Base-by-base conservation (phyloP, 2,329 filamentous ascomycete species). In the Aspergillus bombycis region DNA sequence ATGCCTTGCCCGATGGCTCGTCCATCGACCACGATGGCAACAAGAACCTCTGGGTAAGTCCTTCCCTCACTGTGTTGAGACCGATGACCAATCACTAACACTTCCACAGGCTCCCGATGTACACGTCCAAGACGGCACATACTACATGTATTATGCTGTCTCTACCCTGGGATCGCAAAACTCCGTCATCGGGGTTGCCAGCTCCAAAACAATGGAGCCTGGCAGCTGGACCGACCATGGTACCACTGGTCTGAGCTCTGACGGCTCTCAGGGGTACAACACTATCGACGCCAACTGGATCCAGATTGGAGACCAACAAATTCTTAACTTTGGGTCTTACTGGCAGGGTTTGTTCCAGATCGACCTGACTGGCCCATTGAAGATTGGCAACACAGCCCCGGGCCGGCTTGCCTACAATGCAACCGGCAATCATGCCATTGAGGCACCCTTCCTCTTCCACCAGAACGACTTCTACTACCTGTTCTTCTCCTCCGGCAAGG, bases 271-370 rank as follows among this genome's bases (percentile, higher is more conserved):
- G 58, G 62, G 74, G 11, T 89, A 86, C 77, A 89, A 88, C 68
- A 83, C 85, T 58, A 88, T 92, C 69, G 90, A 89, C 70, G 77
- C 82, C 11, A 86, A 85, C 68, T 77, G 88, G 43, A 75, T 87
- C 65, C 70, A 76, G 32, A 79, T 78, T 12, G 77, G 75, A 59
- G 71, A 66, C 46, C 71, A 67, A 11, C 82, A 82, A 67, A 81
- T 82, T 62, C 76, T 89, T 67, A 86, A 82, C 65, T 92, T 90
- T 64, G 90, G 89, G 55, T 89, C 86, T n/a, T 92, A 90, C 82
- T 92, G 89, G 88, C 75, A 79, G 11, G 85, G 88, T 70, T 82
- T 91, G 62, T 89, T 85, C 80, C 85, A 87, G 72, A 85, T 87
- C 1, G 71, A 79, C 48, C 81, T 91, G 66, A 64, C 65, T 19